phyloP scores from a whole-genome alignment of 352 stramenopile species.

The Blastocystis sp. region DNA sequence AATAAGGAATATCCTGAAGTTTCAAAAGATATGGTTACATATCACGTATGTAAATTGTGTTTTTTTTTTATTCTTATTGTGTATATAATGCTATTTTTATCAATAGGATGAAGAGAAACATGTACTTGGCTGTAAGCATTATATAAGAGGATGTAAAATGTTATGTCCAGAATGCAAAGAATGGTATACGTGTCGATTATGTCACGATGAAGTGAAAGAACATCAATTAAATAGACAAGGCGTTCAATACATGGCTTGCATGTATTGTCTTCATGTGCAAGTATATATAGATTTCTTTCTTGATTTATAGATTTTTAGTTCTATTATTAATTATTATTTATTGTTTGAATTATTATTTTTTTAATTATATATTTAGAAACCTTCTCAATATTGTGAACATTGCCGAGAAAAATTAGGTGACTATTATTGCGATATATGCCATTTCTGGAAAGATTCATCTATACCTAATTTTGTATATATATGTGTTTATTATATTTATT shows the following conservation, averaged over 20 bases:
- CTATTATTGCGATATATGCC: constrained; percentile 34
- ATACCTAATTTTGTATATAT: constrained; percentile 33
- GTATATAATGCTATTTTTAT: too few relatives aligned
- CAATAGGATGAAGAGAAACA: constrained; percentile 23
- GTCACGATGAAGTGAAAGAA: constrained; percentile 6
- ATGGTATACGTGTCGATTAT: constrained; percentile 37
- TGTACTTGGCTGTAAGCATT: constrained; percentile 17
- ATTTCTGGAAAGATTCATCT: constrained; percentile 19
- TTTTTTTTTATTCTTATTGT: too few relatives aligned
- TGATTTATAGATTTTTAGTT: too few relatives aligned
- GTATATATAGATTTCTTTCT: neutral
- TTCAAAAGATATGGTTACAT: too few relatives aligned
- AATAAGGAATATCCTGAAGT: too few relatives aligned
- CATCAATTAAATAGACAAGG: constrained; percentile 20
- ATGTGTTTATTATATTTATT: neutral
- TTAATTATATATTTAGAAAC: too few relatives aligned
- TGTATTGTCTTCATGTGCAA: constrained; percentile 34
- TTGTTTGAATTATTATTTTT: too few relatives aligned
- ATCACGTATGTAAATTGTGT: too few relatives aligned
- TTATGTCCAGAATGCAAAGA: constrained; percentile 30
- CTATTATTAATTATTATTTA: too few relatives aligned
- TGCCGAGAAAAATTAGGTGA: constrained; percentile 13
- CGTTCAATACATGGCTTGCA: constrained; percentile 36
- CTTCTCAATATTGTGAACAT: neutral
- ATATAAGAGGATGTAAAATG: constrained; percentile 27